Conservation (phyloP, 768 basidiomycete species). For the Gelatoporia subvermispora region DNA sequence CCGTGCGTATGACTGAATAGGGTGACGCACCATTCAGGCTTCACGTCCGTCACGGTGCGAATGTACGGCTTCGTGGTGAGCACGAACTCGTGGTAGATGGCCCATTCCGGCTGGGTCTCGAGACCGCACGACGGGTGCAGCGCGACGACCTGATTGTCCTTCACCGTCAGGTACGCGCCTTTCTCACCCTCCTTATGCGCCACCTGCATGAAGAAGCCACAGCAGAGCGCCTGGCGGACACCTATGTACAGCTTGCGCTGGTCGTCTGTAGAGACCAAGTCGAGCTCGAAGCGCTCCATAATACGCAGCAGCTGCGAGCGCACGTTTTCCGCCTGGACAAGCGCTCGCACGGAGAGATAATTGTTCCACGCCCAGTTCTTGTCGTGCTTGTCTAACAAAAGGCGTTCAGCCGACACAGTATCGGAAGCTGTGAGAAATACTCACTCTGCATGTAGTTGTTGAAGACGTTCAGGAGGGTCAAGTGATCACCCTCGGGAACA, state of each 20-base stretch:
- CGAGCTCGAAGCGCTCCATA: slow-evolving; percentile 89
- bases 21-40: slow-evolving; percentile 71
- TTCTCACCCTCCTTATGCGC: slow-evolving; percentile 95
- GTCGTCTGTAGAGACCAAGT: slow-evolving; percentile 65
- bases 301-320: slow-evolving; percentile 81
- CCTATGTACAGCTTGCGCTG: slow-evolving; percentile 48
- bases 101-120: slow-evolving; percentile 87
- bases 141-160: slow-evolving; percentile 74
- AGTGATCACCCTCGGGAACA: slow-evolving; percentile 94
- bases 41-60: slow-evolving; percentile 84
- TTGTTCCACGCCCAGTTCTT: slow-evolving; percentile 90
- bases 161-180: slow-evolving; percentile 73
- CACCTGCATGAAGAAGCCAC: slow-evolving; percentile 98
- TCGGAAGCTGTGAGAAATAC: slow-evolving; percentile 18
- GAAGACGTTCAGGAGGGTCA: slow-evolving; percentile 92
- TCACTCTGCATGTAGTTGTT: slow-evolving; percentile 84
- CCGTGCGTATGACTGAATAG: not conserved
- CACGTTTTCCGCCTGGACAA: slow-evolving; percentile 91
- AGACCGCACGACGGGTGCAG: slow-evolving; percentile 88
- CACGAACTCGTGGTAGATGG: slow-evolving; percentile 92
- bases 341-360: slow-evolving; percentile 77
- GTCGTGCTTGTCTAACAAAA: slow-evolving; percentile 57
- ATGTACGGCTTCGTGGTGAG: slow-evolving; percentile 86
- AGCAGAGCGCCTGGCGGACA: slow-evolving; percentile 79
- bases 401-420: not conserved